Percentiles rank a stretch among this genome's conserved stretches.
These are phyloP conservation scores for Emericellopsis cladophorae DNA, from an alignment of 2,329 filamentous ascomycete genomes.

Conservation along the genomic window DNA sequence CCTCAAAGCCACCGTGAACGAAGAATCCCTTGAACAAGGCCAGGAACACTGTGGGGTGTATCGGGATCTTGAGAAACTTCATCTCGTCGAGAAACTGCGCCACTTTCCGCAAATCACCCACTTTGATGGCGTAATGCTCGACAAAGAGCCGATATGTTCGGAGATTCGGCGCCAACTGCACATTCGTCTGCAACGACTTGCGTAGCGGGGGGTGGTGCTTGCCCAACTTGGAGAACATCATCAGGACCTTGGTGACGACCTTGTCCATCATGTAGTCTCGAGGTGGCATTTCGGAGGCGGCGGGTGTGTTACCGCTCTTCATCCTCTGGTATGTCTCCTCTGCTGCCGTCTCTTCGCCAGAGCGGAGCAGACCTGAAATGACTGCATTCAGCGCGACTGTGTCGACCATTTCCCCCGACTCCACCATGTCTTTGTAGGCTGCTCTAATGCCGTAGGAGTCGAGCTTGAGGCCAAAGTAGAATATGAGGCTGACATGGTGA, in stretches of 20 bases:
- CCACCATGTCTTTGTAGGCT: conserved; percentile 74
- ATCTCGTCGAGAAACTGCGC: conserved; percentile 69
- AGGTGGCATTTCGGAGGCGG: conserved; percentile 22
- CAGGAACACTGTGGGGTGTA: conserved; percentile 68
- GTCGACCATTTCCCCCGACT: conserved; percentile 77
- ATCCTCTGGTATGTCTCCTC: conserved; percentile 75
- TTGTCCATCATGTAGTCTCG: conserved; percentile 32
- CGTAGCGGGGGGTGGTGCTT: conserved; percentile 43
- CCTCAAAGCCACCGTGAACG: conserved; percentile 49
- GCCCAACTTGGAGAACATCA: conserved; percentile 43
- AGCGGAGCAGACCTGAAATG: conserved; percentile 63
- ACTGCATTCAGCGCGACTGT: conserved; percentile 78
- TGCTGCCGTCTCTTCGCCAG: conserved; percentile 64
- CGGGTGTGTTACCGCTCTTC: conserved; percentile 46
- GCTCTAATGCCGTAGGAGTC: conserved; percentile 63
- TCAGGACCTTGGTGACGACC: conserved; percentile 40
- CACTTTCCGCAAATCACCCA: conserved; percentile 62
- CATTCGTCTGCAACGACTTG: conserved; percentile 41
- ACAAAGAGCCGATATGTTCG: conserved; percentile 72
- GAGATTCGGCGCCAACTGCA: conserved; percentile 60
- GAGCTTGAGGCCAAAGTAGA: conserved; percentile 64
- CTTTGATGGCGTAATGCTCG: conserved; percentile 54
- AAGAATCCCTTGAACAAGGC: conserved; percentile 75
- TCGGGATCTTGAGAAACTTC: conserved; percentile 51
- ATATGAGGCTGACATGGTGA: conserved; percentile 71